A percentile compares a stretch with the other conserved stretches of the same genome.
Evolutionary conservation across 2,329 filamentous ascomycete genomes (phyloP).

Genomic region (Talaromyces sp.): DNA sequence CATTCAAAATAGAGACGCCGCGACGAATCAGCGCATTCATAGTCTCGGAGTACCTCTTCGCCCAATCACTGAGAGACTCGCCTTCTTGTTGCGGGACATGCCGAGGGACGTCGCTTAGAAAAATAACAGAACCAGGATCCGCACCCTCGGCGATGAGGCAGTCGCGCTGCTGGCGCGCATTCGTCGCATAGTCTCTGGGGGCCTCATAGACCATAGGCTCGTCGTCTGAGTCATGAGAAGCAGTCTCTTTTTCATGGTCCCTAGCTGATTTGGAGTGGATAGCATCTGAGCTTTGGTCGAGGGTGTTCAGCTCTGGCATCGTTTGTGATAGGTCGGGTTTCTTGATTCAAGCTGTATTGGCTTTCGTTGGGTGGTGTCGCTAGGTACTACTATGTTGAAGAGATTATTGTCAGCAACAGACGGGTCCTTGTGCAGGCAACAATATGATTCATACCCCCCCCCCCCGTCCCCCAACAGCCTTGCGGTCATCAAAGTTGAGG

Average conservation of each 20-base stretch:
- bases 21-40: background rate
- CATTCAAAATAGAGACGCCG: background rate
- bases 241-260: background rate
- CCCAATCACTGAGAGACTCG: background rate
- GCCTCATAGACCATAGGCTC: constrained; percentile 1
- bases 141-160: background rate
- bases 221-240: background rate
- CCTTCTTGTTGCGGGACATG: background rate
- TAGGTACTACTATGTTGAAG: no score
- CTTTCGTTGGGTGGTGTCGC: no score
- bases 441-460: no score
- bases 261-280: background rate
- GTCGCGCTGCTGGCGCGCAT: background rate
- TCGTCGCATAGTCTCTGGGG: background rate
- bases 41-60: background rate
- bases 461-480: no score
- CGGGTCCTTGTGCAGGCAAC: no score
- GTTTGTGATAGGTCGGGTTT: no score
- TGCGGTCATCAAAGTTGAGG: no score
- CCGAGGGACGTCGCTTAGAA: background rate
- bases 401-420: no score
- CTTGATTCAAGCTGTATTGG: no score
- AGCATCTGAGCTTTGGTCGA: background rate
- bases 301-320: background rate
- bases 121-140: background rate